A percentile compares a stretch with the other conserved stretches of the same genome.
Evolutionary conservation across 495 filamentous ascomycete genomes (phyloP).

Genomic region (Daldinia loculata): DNA sequence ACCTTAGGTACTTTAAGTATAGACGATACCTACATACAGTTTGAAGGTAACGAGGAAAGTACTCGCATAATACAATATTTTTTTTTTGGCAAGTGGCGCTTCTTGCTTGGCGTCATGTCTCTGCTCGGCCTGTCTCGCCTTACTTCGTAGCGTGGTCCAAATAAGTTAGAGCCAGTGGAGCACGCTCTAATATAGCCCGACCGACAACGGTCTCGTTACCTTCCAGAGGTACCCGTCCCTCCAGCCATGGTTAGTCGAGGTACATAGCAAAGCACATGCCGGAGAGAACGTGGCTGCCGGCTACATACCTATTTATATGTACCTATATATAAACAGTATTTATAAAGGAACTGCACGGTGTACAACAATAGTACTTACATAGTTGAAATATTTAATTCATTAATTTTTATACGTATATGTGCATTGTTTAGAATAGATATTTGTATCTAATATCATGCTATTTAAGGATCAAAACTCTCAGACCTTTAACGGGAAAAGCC

Average conservation of each 20-base stretch:
- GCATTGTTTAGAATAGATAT: background rate
- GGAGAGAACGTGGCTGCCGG: background rate
- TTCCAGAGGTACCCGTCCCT: slow-evolving; percentile 36
- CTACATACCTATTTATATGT: background rate
- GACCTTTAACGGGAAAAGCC: background rate
- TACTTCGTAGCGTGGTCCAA: slow-evolving; percentile 40
- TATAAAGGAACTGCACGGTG: background rate
- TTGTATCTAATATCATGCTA: background rate
- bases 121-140: slow-evolving; percentile 37
- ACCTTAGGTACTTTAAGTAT: background rate
- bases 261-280: background rate
- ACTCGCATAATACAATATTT: background rate
- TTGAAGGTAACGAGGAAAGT: slow-evolving; percentile 5
- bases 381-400: background rate
- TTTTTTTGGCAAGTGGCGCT: slow-evolving; percentile 3
- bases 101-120: slow-evolving; percentile 24
- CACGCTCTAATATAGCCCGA: slow-evolving; percentile 13
- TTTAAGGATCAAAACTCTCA: background rate
- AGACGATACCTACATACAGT: background rate
- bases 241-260: background rate
- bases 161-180: slow-evolving; percentile 29
- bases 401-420: background rate
- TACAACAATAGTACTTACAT: background rate
- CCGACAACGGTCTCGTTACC: slow-evolving; percentile 32
- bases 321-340: background rate